These are phyloP conservation scores for Senna tora DNA, from an alignment of 306 rosid species.

Conservation along the genomic window DNA sequence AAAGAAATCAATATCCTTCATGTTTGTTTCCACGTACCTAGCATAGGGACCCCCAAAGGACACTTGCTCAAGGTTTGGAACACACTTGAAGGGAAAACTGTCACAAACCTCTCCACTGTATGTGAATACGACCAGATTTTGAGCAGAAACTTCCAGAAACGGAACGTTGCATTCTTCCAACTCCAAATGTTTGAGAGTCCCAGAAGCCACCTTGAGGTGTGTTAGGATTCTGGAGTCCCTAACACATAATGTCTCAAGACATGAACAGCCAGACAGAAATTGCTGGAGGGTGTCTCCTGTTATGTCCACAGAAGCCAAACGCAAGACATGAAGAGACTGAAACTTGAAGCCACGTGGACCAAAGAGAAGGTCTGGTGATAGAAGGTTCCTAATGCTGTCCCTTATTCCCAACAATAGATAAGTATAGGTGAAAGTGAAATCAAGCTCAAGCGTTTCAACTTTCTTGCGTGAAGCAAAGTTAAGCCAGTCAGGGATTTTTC, in stretches of 20 bases:
- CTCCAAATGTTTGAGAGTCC: constrained; percentile 31
- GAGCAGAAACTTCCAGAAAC: constrained; percentile 7
- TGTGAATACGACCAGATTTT: constrained; percentile 18
- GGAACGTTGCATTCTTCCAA: background rate
- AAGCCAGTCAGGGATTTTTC: background rate
- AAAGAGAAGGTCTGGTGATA: background rate
- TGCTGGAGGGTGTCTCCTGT: background rate
- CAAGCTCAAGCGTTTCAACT: constrained; percentile 16
- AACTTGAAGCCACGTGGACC: background rate
- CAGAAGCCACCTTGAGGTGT: background rate
- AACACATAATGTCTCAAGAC: constrained; percentile 10
- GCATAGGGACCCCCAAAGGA: background rate
- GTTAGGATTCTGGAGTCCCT: background rate
- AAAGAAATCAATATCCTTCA: background rate
- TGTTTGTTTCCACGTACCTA: background rate
- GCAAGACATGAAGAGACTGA: background rate
- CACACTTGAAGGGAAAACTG: background rate
- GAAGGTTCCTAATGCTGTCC: background rate
- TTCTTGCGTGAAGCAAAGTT: background rate
- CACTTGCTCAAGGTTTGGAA: constrained; percentile 24
- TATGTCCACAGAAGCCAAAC: constrained; percentile 31
- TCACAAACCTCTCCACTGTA: background rate
- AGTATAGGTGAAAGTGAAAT: background rate
- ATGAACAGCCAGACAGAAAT: constrained; percentile 8
- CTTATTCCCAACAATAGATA: background rate